Percentiles rank a stretch among this genome's conserved stretches.
Conservation (phyloP, 2,329 filamentous ascomycete species). For the Exophiala phaeomuriformis region DNA sequence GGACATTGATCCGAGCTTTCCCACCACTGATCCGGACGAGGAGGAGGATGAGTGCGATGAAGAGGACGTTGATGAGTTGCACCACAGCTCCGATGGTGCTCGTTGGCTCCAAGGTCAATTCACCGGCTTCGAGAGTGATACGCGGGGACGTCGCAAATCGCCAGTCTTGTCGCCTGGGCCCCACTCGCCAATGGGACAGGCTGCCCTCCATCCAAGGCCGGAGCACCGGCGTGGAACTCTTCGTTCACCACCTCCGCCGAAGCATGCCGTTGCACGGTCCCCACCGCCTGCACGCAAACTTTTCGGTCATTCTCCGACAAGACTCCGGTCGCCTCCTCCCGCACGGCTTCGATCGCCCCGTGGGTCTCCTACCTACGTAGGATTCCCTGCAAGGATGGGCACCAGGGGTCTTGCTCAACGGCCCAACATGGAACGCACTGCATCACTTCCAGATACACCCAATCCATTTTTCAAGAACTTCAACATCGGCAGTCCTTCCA, state of each 20-base stretch:
- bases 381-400: constrained; percentile 34
- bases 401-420: constrained; percentile 51
- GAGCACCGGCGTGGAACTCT: constrained; percentile 14
- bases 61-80: constrained; percentile 49
- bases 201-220: constrained; percentile 36
- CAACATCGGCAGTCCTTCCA: constrained; percentile 32
- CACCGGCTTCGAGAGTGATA: constrained; percentile 55
- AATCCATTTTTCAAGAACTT: constrained; percentile 54
- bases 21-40: constrained; percentile 84
- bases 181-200: constrained; percentile 54
- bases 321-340: constrained; percentile 61
- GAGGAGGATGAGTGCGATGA: constrained; percentile 67
- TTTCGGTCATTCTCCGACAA: constrained; percentile 64
- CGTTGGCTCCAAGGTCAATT: constrained; percentile 66
- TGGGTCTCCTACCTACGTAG: constrained; percentile 36
- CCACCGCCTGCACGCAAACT: constrained; percentile 40
- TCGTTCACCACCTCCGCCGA: constrained; percentile 18
- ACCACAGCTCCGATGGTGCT: constrained; percentile 47
- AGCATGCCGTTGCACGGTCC: constrained; percentile 26
- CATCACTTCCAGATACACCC: constrained; percentile 75
- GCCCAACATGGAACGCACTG: constrained; percentile 64
- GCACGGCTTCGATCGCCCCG: constrained; percentile 46
- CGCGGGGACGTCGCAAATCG: constrained; percentile 38
- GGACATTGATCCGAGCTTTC: constrained; percentile 95
- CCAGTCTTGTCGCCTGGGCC: constrained; percentile 47